Evolutionary conservation across 495 filamentous ascomycete species (phyloP), one percentile per base, ranked within the genome.

Genomic region (Recurvomyces mirabilis): DNA sequence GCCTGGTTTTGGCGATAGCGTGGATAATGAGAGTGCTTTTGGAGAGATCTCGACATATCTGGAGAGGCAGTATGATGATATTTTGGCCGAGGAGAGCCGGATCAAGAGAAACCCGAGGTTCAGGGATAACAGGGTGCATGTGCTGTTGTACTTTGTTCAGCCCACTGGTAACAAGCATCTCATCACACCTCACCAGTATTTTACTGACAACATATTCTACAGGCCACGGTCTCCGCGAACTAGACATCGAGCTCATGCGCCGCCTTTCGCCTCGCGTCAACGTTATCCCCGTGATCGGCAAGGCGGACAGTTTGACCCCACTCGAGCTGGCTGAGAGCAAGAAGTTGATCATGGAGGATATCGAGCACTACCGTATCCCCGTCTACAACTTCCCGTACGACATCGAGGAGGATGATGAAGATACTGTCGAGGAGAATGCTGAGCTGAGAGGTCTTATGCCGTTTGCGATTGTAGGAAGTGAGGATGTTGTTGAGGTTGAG

Each of bases 381-480:
- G 93, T 98, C 54, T 98, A 98, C 78, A 98, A 98, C 75, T 98
- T 98, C 74, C 91, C 91, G 24, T 98, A 98, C 69, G 91, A 98
- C 61, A 91, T 96, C 47, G 91, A 98, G 68, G 91, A 98, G 68
- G 91, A 98, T 61, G 91, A 98, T 60, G 91, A 98, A 67, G 91
- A 98, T 59, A 98, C 91, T 0, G 89, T 98, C 21, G 91, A 98
- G 68, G 91, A 98, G 68, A 98, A 98, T 55, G 87, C 89, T 42
- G 91, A 98, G 68, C 73, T 98, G 32, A 79, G 91, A 63, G 87
- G 89, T 31, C 70, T 98, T 52, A 96, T 98, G 91, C 91, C 91
- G 10, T 98, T 98, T 53, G 91, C 91, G 41, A 98, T 98, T 62
- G 91, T 98, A 47, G 91, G 91, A 24, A 93, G 86, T 4, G 93